phyloP scores from a whole-genome alignment of 1,284 basidiomycete species.

The Lentinula novae-zelandiae region DNA sequence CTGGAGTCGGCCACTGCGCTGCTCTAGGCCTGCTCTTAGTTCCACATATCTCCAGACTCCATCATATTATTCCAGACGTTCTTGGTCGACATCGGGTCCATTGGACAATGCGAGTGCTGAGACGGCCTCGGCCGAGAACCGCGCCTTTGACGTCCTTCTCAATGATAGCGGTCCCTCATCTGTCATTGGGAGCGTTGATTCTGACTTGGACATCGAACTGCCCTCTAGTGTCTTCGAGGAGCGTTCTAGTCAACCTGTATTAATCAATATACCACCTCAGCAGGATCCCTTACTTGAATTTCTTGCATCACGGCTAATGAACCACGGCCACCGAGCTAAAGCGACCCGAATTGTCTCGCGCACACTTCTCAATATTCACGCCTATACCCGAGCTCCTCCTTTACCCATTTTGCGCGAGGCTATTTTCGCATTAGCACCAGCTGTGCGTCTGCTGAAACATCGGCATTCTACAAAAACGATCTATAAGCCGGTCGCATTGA shows the following conservation, averaged over 20 bases:
- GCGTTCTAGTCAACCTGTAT: slow-evolving; percentile 14
- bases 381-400: slow-evolving; percentile 70
- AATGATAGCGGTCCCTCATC: not conserved
- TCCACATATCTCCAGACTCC: not conserved
- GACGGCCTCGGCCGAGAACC: not conserved
- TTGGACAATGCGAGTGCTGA: not conserved
- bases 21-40: not conserved
- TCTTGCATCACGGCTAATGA: slow-evolving; percentile 65
- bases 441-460: slow-evolving; percentile 51
- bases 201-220: slow-evolving; percentile 4
- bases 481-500: slow-evolving; percentile 65
- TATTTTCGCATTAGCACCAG: slow-evolving; percentile 62
- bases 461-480: slow-evolving; percentile 57
- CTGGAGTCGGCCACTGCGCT: not conserved
- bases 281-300: slow-evolving; percentile 76
- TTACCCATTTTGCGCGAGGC: slow-evolving; percentile 77
- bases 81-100: not conserved
- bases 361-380: slow-evolving; percentile 69
- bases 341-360: slow-evolving; percentile 58
- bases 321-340: slow-evolving; percentile 64
- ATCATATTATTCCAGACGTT: not conserved
- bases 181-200: not conserved
- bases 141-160: not conserved
- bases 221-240: not conserved
- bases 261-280: slow-evolving; percentile 64